Conservation (phyloP, 805 yeast species). For the Yamadazyma endophytica region DNA sequence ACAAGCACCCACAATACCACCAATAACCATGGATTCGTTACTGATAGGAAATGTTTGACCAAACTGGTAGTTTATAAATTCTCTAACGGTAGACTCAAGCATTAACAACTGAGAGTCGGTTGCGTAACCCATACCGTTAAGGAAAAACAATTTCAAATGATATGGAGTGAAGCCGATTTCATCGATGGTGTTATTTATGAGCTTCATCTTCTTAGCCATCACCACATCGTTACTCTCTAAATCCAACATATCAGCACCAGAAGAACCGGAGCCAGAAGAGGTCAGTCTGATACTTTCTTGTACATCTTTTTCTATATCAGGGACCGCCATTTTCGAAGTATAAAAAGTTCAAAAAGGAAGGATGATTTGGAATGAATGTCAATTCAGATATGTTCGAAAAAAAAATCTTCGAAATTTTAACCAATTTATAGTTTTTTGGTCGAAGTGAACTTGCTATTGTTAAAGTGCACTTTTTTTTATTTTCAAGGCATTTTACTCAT, state of each 20-base stretch:
- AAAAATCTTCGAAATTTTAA: no score
- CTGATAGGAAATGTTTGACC: conserved; percentile 19
- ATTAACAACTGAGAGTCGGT: conserved; percentile 26
- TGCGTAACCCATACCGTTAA: conserved; percentile 36
- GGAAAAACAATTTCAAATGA: conserved; percentile 29
- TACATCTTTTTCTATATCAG: conserved; percentile 6
- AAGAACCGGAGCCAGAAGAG: conserved; percentile 6
- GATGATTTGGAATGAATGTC: no score
- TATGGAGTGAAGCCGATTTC: conserved; percentile 47
- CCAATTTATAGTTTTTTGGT: no score
- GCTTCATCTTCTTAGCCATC: conserved; percentile 35
- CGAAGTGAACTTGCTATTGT: no score
- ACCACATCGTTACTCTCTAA: conserved; percentile 27
- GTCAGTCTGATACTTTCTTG: conserved; percentile 8
- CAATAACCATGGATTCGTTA: conserved; percentile 29
- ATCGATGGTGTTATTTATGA: conserved; percentile 53
- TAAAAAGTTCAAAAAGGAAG: no score
- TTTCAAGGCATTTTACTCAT: no score
- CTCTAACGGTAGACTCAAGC: conserved; percentile 20
- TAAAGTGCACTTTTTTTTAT: no score
- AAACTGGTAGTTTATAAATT: conserved; percentile 24
- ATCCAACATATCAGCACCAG: conserved; percentile 15
- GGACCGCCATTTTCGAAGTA: no score
- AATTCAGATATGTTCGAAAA: no score
- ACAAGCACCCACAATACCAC: conserved; percentile 50